Conservation (phyloP, 1,284 basidiomycete genomes). For the Coniferiporia weirii region DNA sequence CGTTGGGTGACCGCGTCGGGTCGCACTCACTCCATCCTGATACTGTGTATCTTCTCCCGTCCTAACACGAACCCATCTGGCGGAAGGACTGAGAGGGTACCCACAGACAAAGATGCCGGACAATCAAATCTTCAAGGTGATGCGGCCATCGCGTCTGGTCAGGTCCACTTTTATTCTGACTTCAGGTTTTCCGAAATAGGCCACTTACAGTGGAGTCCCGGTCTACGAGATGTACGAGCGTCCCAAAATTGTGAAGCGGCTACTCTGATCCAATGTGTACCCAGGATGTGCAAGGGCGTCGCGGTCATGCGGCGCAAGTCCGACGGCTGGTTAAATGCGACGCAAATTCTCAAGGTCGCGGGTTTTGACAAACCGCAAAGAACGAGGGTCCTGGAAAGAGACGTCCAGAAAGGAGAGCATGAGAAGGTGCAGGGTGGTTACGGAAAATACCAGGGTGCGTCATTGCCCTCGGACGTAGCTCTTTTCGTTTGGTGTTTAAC, state of each 20-base stretch:
- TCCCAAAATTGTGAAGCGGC: constrained; percentile 31
- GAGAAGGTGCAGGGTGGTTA: constrained; percentile 99
- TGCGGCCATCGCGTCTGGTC: constrained; percentile 18
- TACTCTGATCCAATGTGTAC: constrained; percentile 22
- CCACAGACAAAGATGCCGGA: constrained; percentile 56
- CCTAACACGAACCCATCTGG: background rate
- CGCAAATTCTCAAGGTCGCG: constrained; percentile 98
- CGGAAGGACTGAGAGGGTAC: background rate
- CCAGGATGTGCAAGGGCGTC: constrained; percentile 89
- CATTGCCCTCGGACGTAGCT: background rate
- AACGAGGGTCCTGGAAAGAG: constrained; percentile 94
- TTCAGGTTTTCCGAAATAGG: constrained; percentile 38
- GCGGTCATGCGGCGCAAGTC: constrained; percentile 96
- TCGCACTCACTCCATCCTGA: background rate
- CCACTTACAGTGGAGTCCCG: constrained; percentile 83
- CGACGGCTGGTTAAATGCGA: constrained; percentile 98
- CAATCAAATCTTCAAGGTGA: constrained; percentile 73
- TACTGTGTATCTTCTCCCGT: no score
- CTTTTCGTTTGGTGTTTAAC: background rate
- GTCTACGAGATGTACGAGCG: constrained; percentile 73
- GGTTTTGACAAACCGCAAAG: constrained; percentile 99
- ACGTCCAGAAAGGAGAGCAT: constrained; percentile 98
- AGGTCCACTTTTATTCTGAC: constrained; percentile 13
- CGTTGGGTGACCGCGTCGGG: background rate
- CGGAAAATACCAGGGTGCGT: constrained; percentile 95